Evolutionary conservation across 768 basidiomycete genomes (phyloP), one percentile per base, ranked within the genome.

Genomic region (Boletus huronensis): DNA sequence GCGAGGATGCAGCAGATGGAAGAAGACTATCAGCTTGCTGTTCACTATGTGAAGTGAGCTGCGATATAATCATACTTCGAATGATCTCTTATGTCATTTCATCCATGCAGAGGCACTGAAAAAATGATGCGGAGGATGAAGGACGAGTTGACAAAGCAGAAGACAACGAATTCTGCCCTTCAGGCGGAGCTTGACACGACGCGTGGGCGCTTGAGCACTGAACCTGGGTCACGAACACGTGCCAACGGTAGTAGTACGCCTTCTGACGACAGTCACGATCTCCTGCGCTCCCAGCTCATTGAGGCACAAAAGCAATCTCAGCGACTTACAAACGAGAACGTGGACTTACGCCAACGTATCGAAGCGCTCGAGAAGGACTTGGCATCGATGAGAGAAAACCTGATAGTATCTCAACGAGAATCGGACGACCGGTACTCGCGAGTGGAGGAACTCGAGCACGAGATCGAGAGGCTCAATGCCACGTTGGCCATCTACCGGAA

Each of bases 121-220:
- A 97, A 95, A 75, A 93, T 98, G 85, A 89, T 98, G 78, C 85
- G 93, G 61, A 84, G 88, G 62, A 92, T 98, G 87, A 91, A 93
- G 71, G 96, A 95, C 53, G 97, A 98, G 66, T 75, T 98, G 53
- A 88, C 82, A 60, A 95, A 90, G 74, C 91, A 96, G 72, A 98
- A 97, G 75, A 78, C 78, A 44, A 72, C 85, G 42, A 95, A 93
- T 65, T 76, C 84, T 41, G 76, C 79, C 53, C 82, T 98, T 26
- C 93, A 98, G 67, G 72, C 80, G n/a, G 92, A 98, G 62, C 77
- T 96, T 21, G 93, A 96, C 53, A 71, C 77, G 2, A 65, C 79
- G 25, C 85, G 86, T n/a, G 79, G 80, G 54, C 82, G 82, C 44
- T 78, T 84, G 6, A 77, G 81, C 45, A 69, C 71, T 9, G 83